phyloP scores from a whole-genome alignment of 2,329 filamentous ascomycete species.

The Hypoxylon sp. region DNA sequence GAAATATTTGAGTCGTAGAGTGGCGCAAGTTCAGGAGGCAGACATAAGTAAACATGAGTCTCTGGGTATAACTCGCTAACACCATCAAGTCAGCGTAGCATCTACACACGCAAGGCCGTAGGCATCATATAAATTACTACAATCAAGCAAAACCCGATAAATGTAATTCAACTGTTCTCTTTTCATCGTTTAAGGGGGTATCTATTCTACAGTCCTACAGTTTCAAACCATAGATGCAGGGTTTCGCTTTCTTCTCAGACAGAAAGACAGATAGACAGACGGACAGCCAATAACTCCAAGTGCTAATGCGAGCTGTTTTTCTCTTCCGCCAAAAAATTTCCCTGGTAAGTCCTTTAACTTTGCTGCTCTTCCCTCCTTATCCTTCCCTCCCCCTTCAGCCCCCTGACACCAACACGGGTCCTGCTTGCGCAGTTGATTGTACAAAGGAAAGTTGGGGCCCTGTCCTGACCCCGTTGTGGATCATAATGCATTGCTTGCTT shows the following conservation, averaged over 20 bases:
- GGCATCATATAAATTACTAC: neutral
- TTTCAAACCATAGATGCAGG: constrained; percentile 46
- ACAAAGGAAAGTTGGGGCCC: constrained; percentile 33
- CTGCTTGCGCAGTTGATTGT: constrained; percentile 9
- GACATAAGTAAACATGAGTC: no score
- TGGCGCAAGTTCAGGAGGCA: no score
- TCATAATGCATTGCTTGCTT: constrained; percentile 17
- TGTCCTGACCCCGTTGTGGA: neutral
- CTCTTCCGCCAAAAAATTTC: constrained; percentile 19
- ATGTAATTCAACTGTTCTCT: constrained; percentile 24
- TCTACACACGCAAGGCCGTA: no score
- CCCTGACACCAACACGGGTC: neutral
- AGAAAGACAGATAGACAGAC: constrained; percentile 22
- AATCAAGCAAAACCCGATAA: neutral
- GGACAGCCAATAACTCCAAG: constrained; percentile 40
- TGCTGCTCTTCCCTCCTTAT: neutral
- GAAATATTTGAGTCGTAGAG: no score
- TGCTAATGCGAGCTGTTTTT: constrained; percentile 37
- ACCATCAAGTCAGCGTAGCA: no score
- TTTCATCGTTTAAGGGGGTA: constrained; percentile 47
- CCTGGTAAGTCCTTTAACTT: constrained; percentile 15
- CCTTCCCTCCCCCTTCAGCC: neutral
- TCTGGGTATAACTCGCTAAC: no score
- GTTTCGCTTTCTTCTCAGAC: constrained; percentile 13
- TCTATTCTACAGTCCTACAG: constrained; percentile 52